Evolutionary conservation across 352 stramenopile genomes (phyloP).

Genomic region (Phytopythium chamaehyphon): DNA sequence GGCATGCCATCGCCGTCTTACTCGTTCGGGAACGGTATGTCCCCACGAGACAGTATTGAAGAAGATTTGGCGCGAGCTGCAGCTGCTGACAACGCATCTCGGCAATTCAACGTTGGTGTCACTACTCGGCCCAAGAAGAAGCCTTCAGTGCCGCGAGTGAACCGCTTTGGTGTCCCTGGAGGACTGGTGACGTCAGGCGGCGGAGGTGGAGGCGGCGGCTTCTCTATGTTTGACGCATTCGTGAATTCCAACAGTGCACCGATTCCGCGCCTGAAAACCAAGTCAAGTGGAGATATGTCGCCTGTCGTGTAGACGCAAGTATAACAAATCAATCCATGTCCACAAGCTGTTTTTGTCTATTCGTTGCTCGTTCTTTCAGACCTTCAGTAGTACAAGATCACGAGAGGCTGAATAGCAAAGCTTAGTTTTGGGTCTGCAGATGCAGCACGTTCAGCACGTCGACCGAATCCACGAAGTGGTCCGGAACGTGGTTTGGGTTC

Average conservation of each 20-base stretch:
- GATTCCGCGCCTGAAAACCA: constrained; percentile 54
- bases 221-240: constrained; percentile 75
- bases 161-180: constrained; percentile 26
- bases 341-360: not conserved
- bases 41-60: constrained; percentile 2
- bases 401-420: not conserved
- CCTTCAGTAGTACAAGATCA: not conserved
- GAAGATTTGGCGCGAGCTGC: not conserved
- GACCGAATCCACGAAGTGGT: constrained; percentile 69
- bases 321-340: not conserved
- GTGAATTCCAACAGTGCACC: constrained; percentile 40
- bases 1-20: constrained; percentile 2
- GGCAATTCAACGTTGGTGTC: constrained; percentile 34
- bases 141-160: constrained; percentile 13
- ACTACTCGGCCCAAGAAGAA: constrained; percentile 38
- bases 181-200: constrained; percentile 6
- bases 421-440: constrained; percentile 31
- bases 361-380: not conserved
- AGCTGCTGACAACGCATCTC: constrained; percentile 18
- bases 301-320: constrained; percentile 17
- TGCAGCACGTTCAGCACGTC: constrained; percentile 71
- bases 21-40: not conserved
- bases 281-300: constrained; percentile 12
- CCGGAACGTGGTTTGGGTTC: constrained; percentile 46
- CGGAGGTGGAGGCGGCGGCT: constrained; percentile 12